Percentiles rank a stretch among this genome's conserved stretches.
These are phyloP conservation scores for Fusarium vanettenii DNA, from an alignment of 2,329 filamentous ascomycete genomes.

Conservation along the genomic window DNA sequence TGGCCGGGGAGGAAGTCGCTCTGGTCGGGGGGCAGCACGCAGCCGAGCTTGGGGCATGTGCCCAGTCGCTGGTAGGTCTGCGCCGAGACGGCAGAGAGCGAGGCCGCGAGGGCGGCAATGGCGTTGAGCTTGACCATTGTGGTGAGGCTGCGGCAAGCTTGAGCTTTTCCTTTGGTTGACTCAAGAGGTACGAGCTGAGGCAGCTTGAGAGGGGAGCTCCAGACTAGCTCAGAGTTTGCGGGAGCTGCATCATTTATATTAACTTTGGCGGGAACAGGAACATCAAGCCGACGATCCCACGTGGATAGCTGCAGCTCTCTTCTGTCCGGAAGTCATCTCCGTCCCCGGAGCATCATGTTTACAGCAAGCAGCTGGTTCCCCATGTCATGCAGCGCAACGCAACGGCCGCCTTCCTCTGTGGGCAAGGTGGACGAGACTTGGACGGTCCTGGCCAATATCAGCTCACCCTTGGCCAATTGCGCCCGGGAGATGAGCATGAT, in stretches of 20 bases:
- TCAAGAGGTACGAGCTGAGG: constrained; percentile 15
- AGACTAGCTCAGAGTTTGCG: constrained; percentile 6
- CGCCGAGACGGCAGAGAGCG: constrained; percentile 57
- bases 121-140: constrained; percentile 52
- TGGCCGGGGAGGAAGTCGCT: constrained; percentile 87
- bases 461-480: constrained; percentile 30
- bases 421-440: constrained; percentile 34
- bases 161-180: constrained; percentile 6
- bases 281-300: constrained; percentile 26
- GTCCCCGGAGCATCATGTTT: constrained; percentile 5
- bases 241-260: constrained; percentile 40
- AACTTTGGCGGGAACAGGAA: background rate
- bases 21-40: constrained; percentile 71
- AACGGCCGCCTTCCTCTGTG: constrained; percentile 36
- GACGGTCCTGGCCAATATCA: constrained; percentile 27
- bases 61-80: constrained; percentile 72
- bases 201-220: constrained; percentile 31
- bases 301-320: constrained; percentile 25
- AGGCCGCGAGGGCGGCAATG: constrained; percentile 49
- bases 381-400: constrained; percentile 10
- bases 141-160: constrained; percentile 12
- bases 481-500: constrained; percentile 21
- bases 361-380: constrained; percentile 5
- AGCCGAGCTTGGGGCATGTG: constrained; percentile 68
- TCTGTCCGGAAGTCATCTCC: constrained; percentile 28